phyloP scores from a whole-genome alignment of 1,139 yeast genomes.

The Zygosaccharomyces sapae region DNA sequence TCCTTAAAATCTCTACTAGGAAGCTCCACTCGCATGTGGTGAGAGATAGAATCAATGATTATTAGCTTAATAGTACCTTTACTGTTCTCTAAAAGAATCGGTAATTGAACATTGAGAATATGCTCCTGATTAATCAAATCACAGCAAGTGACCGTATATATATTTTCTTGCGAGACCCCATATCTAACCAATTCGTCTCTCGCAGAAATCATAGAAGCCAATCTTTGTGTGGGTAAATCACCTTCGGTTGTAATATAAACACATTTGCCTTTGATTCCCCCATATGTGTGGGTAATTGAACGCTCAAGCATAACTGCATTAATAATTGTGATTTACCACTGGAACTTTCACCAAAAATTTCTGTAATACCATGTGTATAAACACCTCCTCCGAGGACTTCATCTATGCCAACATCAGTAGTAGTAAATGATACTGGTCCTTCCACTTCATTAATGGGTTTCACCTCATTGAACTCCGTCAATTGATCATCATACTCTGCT shows the following conservation, averaged over 20 bases:
- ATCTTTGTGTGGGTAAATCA: constrained; percentile 59
- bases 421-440: constrained; percentile 39
- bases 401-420: constrained; percentile 63
- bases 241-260: constrained; percentile 77
- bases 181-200: constrained; percentile 31
- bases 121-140: constrained; percentile 75
- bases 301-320: constrained; percentile 56
- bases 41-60: constrained; percentile 77
- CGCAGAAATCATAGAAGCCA: constrained; percentile 39
- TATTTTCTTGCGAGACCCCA: constrained; percentile 44
- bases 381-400: constrained; percentile 65
- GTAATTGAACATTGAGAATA: constrained; percentile 66
- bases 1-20: constrained; percentile 38
- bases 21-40: constrained; percentile 70
- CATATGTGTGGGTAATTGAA: constrained; percentile 45
- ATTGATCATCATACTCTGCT: constrained; percentile 28
- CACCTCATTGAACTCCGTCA: constrained; percentile 14
- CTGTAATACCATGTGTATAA: constrained; percentile 62
- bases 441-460: constrained; percentile 4
- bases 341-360: constrained; percentile 79
- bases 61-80: constrained; percentile 47
- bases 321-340: constrained; percentile 79
- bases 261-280: constrained; percentile 50
- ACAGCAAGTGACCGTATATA: constrained; percentile 60
- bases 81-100: constrained; percentile 46